phyloP scores from a whole-genome alignment of 148 eudicot genomes.

The Rhododendron mucronatum region DNA sequence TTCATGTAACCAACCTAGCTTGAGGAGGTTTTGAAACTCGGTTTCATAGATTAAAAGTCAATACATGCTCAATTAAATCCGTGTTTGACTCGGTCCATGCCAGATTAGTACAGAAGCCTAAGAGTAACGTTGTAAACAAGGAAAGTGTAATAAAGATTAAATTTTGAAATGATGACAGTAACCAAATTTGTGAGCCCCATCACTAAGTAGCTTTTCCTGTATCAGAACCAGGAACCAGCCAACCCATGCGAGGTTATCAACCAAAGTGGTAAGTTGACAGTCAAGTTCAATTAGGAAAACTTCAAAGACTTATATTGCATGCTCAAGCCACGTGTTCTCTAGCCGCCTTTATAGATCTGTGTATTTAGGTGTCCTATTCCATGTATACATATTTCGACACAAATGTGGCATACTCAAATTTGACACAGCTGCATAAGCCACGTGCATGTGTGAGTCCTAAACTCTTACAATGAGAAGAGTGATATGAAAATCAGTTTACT shows the following conservation, averaged over 20 bases:
- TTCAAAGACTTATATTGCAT: background rate
- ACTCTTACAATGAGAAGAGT: background rate
- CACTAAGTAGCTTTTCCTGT: background rate
- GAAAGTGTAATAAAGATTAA: no score
- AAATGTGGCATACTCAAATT: background rate
- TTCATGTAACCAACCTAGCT: background rate
- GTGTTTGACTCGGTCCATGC: no score
- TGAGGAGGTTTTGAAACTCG: background rate
- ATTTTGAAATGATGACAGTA: background rate
- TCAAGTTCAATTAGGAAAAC: background rate
- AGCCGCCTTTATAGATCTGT: background rate
- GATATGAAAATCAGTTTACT: slow-evolving; percentile 16
- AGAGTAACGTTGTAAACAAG: background rate
- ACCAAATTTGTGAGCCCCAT: background rate
- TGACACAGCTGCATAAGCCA: background rate
- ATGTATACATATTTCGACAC: background rate
- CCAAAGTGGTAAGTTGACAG: background rate
- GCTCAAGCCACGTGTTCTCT: background rate
- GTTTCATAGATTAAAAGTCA: background rate
- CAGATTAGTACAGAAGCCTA: background rate
- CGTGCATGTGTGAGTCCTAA: background rate
- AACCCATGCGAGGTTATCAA: background rate
- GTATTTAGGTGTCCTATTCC: background rate
- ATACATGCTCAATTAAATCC: background rate
- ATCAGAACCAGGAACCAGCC: background rate